Base-by-base conservation (phyloP, 371 early-diverging fungal species). In the Amoeboaphelidium protococcarum region DNA sequence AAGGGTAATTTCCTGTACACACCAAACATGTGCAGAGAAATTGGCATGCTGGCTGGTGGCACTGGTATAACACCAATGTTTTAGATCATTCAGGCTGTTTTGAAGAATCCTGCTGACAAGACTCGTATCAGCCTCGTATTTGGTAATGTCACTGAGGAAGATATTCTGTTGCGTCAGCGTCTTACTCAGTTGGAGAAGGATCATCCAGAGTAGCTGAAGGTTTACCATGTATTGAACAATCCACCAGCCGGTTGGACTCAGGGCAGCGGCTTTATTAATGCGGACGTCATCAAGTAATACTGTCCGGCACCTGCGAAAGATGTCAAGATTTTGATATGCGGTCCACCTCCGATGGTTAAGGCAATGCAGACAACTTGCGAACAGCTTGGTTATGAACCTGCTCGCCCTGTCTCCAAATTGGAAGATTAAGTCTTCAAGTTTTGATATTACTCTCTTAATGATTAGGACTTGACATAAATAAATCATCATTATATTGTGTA, bases 31-130 rank as follows among this genome's bases (percentile, higher is more conserved):
- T 68, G 71, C 43, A 63, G 69, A 25, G 65, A 66, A 10, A 62
- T 95, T 25, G 84, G 85, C 42, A 91, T 96, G 92, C 75, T 95
- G 54, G 82, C 84, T 41, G 90, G 88, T 47, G 59, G 66, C 0
- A 57, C 62, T 25, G 62, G 62, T 31, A 46, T 46, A n/a, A 46
- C 46, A n/a, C 46, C 46, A n/a, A 46, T 46, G 46, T 48, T 6
- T 4, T 19, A 72, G 76, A 74, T 85, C 50, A 73, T 83, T 49
- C 74, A 74, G 50, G 82, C 82, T 31, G 68, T 89, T 43, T 55
- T 78, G 55, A 73, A 69, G 50, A 78, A 90, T 59, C 85, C 88
- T 23, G 55, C 65, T 23, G 88, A 89, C 58, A 77, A 68, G 58
- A 88, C 90, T 26, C 59, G 66, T 42, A 60, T 91, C 49, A 78